phyloP scores from a whole-genome alignment of 2,329 filamentous ascomycete genomes.

The Fusarium chuoi region DNA sequence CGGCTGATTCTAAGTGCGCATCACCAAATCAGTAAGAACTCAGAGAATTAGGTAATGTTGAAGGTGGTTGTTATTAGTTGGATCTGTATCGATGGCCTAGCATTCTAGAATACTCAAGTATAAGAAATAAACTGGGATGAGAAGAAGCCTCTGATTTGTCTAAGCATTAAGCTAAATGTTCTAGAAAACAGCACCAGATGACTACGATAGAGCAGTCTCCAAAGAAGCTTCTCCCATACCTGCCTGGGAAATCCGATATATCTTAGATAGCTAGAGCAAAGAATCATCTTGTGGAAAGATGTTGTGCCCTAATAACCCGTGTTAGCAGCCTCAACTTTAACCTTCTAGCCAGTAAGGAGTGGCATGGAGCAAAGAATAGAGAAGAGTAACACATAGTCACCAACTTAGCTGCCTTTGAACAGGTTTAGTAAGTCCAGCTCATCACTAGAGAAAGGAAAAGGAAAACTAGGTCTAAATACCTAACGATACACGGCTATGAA shows the following conservation, averaged over 20 bases:
- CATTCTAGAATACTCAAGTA: background rate
- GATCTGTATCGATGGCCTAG: background rate
- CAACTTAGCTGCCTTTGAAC: background rate
- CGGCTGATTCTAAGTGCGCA: too few relatives aligned
- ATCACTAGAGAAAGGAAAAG: background rate
- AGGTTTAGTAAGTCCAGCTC: background rate
- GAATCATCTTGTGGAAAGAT: background rate
- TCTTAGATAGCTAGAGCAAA: background rate
- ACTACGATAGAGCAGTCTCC: background rate
- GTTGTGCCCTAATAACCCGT: background rate
- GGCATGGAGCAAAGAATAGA: background rate
- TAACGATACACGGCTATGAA: background rate
- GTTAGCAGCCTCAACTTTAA: background rate
- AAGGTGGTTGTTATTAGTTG: background rate
- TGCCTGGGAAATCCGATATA: background rate
- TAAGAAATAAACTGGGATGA: background rate
- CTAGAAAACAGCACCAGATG: background rate
- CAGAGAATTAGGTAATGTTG: background rate
- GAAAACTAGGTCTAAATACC: background rate
- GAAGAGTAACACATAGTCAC: background rate
- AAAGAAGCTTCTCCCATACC: background rate
- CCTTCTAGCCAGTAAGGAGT: background rate
- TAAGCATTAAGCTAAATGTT: background rate
- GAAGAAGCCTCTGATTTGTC: background rate
- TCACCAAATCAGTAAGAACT: background rate